phyloP scores from a whole-genome alignment of 2,329 filamentous ascomycete species.

The Scolecobasidium constrictum region DNA sequence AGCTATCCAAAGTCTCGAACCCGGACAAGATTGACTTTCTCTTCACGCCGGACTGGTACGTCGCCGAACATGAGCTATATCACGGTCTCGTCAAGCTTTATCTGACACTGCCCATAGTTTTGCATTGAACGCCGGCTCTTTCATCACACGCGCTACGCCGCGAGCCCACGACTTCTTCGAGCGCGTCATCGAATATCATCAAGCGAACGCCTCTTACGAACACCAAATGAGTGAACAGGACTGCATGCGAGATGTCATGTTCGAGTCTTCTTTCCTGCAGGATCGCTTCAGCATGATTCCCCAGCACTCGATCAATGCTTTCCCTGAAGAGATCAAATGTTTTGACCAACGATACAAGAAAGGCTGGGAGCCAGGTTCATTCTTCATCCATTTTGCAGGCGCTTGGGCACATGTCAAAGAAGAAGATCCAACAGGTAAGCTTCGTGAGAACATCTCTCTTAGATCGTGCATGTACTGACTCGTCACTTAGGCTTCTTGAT shows the following conservation, averaged over 20 bases:
- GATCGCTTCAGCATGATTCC: constrained; percentile 16
- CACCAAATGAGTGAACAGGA: constrained; percentile 27
- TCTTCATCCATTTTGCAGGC: constrained; percentile 31
- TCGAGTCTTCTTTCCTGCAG: constrained; percentile 3
- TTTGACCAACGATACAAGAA: constrained; percentile 20
- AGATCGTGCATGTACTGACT: no score
- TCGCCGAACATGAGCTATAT: no score
- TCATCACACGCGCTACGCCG: constrained; percentile 18
- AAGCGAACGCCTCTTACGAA: constrained; percentile 14
- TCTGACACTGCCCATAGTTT: constrained; percentile 5
- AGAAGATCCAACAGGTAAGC: constrained; percentile 13
- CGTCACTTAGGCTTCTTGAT: constrained; percentile 7
- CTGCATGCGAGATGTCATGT: constrained; percentile 23
- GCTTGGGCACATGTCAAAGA: constrained; percentile 29
- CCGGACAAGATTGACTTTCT: constrained; percentile 26
- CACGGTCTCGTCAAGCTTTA: neutral
- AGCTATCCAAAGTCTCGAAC: constrained; percentile 19
- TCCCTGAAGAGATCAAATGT: constrained; percentile 28
- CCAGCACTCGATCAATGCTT: constrained; percentile 29
- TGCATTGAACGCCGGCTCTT: constrained; percentile 27
- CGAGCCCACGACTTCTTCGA: constrained; percentile 24
- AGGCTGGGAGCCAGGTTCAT: constrained; percentile 23
- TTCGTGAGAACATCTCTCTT: no score
- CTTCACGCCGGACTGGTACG: constrained; percentile 26
- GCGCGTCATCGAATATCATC: constrained; percentile 17